phyloP scores from a whole-genome alignment of 176 grass and related monocot species.

The Raddia distichophylla region DNA sequence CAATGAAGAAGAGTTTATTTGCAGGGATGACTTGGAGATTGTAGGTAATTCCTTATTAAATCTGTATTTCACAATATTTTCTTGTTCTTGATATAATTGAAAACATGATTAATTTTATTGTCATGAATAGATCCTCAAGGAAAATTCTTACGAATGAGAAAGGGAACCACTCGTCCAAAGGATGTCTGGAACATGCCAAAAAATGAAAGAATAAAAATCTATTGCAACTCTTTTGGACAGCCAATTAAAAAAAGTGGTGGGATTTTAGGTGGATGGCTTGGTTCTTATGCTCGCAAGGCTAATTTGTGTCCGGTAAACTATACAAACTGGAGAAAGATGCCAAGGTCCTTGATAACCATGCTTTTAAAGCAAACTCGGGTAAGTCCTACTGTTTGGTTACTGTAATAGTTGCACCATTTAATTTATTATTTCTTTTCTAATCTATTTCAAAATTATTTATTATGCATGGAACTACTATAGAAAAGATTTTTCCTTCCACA shows the following conservation, averaged over 20 bases:
- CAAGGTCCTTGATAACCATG: background rate
- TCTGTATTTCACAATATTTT: background rate
- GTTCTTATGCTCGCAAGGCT: background rate
- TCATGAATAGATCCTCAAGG: background rate
- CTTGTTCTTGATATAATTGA: background rate
- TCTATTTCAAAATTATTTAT: no score
- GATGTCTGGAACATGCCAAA: background rate
- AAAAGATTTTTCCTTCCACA: conserved; percentile 1
- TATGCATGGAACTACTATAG: no score
- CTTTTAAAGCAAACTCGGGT: background rate
- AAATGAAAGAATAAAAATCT: background rate
- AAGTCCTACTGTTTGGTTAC: background rate
- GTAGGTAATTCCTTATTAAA: background rate
- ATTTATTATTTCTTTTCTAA: background rate
- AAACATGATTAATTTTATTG: background rate
- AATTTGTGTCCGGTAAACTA: background rate
- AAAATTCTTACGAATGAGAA: background rate
- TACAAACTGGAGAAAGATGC: background rate
- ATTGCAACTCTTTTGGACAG: background rate
- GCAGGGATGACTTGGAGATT: conserved; percentile 1
- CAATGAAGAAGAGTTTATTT: background rate
- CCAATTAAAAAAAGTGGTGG: background rate
- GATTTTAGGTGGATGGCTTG: background rate
- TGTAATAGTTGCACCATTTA: background rate
- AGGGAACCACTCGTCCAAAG: background rate